A percentile compares a stretch with the other conserved stretches of the same genome.
Conservation (phyloP, 805 yeast species). For the Lachancea sp. region DNA sequence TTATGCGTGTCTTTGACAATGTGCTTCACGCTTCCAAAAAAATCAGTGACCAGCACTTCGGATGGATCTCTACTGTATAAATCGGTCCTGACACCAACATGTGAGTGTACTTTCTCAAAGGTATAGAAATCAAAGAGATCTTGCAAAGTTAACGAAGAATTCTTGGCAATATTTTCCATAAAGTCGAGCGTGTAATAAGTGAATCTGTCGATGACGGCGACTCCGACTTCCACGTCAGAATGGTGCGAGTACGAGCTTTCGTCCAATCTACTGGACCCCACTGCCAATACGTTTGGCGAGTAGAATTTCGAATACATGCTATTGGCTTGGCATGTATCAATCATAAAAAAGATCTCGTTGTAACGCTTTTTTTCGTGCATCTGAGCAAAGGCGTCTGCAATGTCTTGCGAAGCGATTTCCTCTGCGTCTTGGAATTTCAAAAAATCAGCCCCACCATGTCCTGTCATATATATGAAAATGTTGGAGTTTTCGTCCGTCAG, state of each 20-base stretch:
- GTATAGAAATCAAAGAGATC: constrained; percentile 83
- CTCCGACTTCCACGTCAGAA: constrained; percentile 93
- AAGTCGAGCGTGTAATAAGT: constrained; percentile 88
- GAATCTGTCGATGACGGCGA: constrained; percentile 94
- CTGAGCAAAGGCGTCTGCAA: constrained; percentile 95
- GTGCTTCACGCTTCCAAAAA: constrained; percentile 87
- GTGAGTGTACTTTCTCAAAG: constrained; percentile 78
- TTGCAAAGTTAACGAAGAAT: constrained; percentile 67
- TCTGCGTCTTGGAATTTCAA: constrained; percentile 97
- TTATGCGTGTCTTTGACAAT: constrained; percentile 56
- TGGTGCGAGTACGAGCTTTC: constrained; percentile 94
- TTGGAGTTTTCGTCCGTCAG: constrained; percentile 91
- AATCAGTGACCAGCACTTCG: constrained; percentile 79
- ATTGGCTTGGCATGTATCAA: constrained; percentile 98
- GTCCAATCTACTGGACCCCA: constrained; percentile 82
- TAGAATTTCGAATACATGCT: constrained; percentile 92
- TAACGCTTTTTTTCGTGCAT: constrained; percentile 95
- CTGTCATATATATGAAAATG: constrained; percentile 91
- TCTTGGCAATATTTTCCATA: constrained; percentile 72
- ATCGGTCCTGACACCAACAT: constrained; percentile 89
- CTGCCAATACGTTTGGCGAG: constrained; percentile 87
- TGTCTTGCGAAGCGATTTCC: constrained; percentile 89
- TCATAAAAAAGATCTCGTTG: constrained; percentile 94
- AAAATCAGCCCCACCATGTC: constrained; percentile 98
- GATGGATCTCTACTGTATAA: constrained; percentile 53